Base-by-base conservation (phyloP, 1,139 yeast genomes). In the Hemisphaericaspora xylanilytica region DNA sequence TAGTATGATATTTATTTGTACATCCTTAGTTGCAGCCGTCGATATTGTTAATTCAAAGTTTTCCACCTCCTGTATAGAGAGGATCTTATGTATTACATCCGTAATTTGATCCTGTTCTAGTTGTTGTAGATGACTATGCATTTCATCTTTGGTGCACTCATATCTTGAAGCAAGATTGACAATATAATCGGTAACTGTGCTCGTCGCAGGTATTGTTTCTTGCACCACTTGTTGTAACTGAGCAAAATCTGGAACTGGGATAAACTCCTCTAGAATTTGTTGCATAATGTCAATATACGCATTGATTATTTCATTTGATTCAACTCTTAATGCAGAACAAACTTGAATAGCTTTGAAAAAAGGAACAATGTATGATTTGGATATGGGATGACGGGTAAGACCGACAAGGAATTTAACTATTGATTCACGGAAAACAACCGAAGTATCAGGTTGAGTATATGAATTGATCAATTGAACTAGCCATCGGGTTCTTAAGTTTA, bases 1-100 rank as follows among this genome's bases (percentile, higher is more conserved):
- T 26, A 41, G 22, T 14, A 32, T 15, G 3, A 32, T 28, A 29
- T 38, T 40, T 7, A 35, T 35, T 4, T 36, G 34, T 20, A 41
- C 32, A 13, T 12, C 13, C 12, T 38, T 41, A 7, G 14, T 30
- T 14, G 33, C 24, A n/a, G 17, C 31, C 6, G 17, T 32, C 2
- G 37, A 7, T 5, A 26, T 28, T 15, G 37, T 20, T 9, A 24
- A 8, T 28, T 28, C 38, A 28, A 32, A 28, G 18, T 34, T 40
- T 4, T 12, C 24, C 15, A 36, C 29, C 21, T 32, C 29, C 14
- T 27, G 15, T 2, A 14, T 21, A 4, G 29, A 17, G 9, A 20
- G 10, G 27, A n/a, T 31, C 8, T 2, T 11, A 6, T 15, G n/a
- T 20, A 35, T 14, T 8, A 40, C 22, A 8, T 28, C 13, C 12